These are phyloP conservation scores for Setaria viridis DNA, from an alignment of 202 grass and related monocot genomes.

Conservation along the genomic window DNA sequence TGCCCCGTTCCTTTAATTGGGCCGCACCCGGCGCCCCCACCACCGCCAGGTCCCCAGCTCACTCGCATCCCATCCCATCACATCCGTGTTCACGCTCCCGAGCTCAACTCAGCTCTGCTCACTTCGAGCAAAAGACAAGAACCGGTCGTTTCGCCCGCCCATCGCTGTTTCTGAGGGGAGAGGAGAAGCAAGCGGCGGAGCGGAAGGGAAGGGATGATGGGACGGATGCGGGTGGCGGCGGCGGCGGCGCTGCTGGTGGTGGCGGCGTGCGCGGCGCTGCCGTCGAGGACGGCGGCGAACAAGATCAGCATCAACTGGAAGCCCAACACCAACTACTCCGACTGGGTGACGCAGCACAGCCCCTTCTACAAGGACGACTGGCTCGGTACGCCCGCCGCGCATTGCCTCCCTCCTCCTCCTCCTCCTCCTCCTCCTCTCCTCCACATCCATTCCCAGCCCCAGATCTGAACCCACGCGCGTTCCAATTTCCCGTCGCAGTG, in stretches of 20 bases:
- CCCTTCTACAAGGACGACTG: constrained; percentile 97
- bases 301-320: constrained; percentile 72
- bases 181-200: background rate
- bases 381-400: constrained; percentile 60
- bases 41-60: background rate
- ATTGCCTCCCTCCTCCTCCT: too few relatives aligned
- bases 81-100: background rate
- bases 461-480: constrained; percentile 29
- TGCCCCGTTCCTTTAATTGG: constrained; percentile 38
- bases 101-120: background rate
- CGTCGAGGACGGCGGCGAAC: constrained; percentile 53
- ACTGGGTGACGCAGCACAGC: constrained; percentile 72
- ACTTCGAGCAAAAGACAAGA: constrained; percentile 8
- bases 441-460: background rate
- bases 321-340: constrained; percentile 86
- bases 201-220: background rate
- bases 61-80: constrained; percentile 7
- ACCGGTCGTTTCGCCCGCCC: background rate
- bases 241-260: constrained; percentile 35
- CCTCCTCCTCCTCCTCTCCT: background rate
- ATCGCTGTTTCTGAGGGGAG: background rate
- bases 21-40: constrained; percentile 19
- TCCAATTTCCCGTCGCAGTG: constrained; percentile 41
- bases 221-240: background rate
- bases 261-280: constrained; percentile 46